A percentile compares a stretch with the other conserved stretches of the same genome.
Evolutionary conservation across 1,284 basidiomycete genomes (phyloP).

Genomic region (Schizophyllum amplum): DNA sequence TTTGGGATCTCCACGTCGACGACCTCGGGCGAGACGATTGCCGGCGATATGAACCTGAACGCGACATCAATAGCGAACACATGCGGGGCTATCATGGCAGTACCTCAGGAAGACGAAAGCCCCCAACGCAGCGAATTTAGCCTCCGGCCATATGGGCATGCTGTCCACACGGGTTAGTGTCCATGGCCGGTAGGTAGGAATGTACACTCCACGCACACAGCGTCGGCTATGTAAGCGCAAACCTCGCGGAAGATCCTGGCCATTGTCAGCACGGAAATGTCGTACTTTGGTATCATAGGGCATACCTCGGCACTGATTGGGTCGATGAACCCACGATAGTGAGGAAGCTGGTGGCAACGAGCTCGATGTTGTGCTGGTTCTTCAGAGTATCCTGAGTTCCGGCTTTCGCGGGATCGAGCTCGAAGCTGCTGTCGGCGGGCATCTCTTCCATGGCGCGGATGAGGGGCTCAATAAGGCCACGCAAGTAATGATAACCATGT

Average conservation of each 20-base stretch:
- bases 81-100: conserved; percentile 12
- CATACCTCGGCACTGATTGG: conserved; percentile 69
- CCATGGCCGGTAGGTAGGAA: neutral
- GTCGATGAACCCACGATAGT: conserved; percentile 69
- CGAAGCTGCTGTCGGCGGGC: conserved; percentile 70
- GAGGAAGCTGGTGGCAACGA: conserved; percentile 72
- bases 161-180: conserved; percentile 22
- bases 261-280: neutral
- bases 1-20: conserved; percentile 77
- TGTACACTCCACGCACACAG: conserved; percentile 53
- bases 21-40: conserved; percentile 78
- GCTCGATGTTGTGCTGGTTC: conserved; percentile 67
- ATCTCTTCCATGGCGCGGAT: conserved; percentile 67
- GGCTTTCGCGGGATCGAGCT: conserved; percentile 68
- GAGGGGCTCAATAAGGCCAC: conserved; percentile 70
- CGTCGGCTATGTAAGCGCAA: conserved; percentile 75
- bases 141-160: conserved; percentile 68
- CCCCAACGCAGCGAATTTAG: conserved; percentile 80
- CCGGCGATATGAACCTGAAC: conserved; percentile 71
- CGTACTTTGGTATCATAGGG: conserved; percentile 5
- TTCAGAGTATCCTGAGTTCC: conserved; percentile 53
- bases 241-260: conserved; percentile 81
- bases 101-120: conserved; percentile 87
- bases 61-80: conserved; percentile 3
- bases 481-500: conserved; percentile 84